Percentiles rank a stretch among this genome's conserved stretches.
phyloP scores from a whole-genome alignment of 2,329 filamentous ascomycete species.

The Amesomyces nigricolor region DNA sequence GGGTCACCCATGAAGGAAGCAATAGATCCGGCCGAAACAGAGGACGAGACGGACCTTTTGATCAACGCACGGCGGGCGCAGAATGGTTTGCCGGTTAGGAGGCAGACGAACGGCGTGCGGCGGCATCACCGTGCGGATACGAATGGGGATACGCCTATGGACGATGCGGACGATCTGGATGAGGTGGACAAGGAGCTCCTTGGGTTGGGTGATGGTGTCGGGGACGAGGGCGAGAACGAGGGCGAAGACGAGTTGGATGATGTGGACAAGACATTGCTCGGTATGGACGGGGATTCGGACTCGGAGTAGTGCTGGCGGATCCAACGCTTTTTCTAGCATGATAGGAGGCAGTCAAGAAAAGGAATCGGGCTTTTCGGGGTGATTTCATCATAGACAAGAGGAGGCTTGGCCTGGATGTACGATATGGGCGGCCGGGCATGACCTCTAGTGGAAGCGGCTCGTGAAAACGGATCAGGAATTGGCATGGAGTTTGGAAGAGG shows the following conservation, averaged over 20 bases:
- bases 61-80: slow-evolving; percentile 14
- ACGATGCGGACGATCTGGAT: slow-evolving; percentile 47
- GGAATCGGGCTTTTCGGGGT: no score
- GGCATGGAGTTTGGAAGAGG: slow-evolving; percentile 2
- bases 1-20: slow-evolving; percentile 18
- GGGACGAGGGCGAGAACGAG: slow-evolving; percentile 41
- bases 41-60: slow-evolving; percentile 26
- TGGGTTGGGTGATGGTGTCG: slow-evolving; percentile 37
- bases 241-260: slow-evolving; percentile 46
- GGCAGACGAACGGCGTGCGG: slow-evolving; percentile 30
- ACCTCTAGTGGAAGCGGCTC: no score
- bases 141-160: slow-evolving; percentile 42
- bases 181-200: slow-evolving; percentile 50
- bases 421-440: no score
- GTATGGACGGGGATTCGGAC: slow-evolving; percentile 32
- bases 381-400: no score
- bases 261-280: slow-evolving; percentile 33
- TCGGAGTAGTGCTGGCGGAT: slow-evolving; percentile 25
- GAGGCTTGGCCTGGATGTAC: no score
- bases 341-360: no score
- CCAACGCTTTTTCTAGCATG: no score
- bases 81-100: slow-evolving; percentile 4
- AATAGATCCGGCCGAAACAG: slow-evolving; percentile 29
- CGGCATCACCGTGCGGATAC: slow-evolving; percentile 24
- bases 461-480: neutral